Percentiles rank a stretch among this genome's conserved stretches.
These are phyloP conservation scores for Fibroporia radiculosa DNA, from an alignment of 768 basidiomycete species.

Conservation along the genomic window DNA sequence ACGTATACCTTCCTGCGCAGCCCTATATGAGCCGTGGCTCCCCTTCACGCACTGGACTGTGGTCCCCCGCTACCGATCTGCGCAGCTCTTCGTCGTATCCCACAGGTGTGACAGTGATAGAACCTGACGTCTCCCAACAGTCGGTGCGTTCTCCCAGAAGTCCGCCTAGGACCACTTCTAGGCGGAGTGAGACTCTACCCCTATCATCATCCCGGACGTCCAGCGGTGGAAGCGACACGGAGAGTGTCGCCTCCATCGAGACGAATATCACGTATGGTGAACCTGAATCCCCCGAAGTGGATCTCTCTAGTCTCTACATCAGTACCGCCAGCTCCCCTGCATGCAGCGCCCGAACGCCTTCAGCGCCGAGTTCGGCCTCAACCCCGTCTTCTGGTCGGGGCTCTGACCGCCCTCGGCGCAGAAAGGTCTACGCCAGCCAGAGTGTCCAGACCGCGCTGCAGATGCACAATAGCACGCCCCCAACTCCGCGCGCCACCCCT, in stretches of 20 bases:
- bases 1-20: background rate
- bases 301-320: background rate
- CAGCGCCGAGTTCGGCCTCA: background rate
- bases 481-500: background rate
- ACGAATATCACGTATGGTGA: background rate
- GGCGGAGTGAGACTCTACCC: no score
- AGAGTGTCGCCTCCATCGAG: background rate
- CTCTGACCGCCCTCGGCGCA: background rate
- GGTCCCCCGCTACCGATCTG: no score
- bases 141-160: background rate
- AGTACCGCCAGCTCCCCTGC: background rate
- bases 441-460: no score
- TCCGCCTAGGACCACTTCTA: no score
- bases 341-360: background rate
- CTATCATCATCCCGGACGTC: no score
- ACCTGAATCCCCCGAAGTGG: no score
- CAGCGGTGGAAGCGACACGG: no score
- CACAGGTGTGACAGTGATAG: slow-evolving; percentile 1
- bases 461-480: background rate
- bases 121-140: background rate
- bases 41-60: no score
- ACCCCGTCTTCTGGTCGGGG: background rate
- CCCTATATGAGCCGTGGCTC: background rate
- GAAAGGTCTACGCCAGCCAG: background rate
- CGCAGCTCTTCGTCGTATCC: slow-evolving; percentile 7